A percentile compares a stretch with the other conserved stretches of the same genome.
phyloP scores from a whole-genome alignment of 1,284 basidiomycete genomes.

The Sphagnurus paluster region DNA sequence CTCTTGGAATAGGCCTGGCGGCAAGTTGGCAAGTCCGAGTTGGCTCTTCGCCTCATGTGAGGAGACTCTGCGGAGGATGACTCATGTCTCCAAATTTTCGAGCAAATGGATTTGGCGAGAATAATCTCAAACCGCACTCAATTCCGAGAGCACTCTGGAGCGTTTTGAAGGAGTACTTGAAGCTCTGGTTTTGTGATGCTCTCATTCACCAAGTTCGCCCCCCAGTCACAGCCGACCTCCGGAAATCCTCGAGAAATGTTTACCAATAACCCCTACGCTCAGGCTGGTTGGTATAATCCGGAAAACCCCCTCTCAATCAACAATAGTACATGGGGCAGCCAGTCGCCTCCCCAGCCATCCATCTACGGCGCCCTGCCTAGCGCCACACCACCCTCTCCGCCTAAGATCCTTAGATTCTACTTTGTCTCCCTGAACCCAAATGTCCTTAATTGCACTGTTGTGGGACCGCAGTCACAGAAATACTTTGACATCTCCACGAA shows the following conservation, averaged over 20 bases:
- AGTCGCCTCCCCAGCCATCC: conserved; percentile 15
- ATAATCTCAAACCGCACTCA: too few species aligned
- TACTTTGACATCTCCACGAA: conserved; percentile 14
- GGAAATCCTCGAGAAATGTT: conserved; percentile 18
- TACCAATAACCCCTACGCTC: conserved; percentile 30
- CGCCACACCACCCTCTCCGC: conserved; percentile 8
- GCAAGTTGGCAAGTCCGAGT: conserved; percentile 1
- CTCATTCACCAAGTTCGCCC: not conserved
- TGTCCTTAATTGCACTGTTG: conserved; percentile 28
- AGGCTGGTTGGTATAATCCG: conserved; percentile 30
- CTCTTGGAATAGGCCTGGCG: not conserved
- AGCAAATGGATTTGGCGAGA: too few species aligned
- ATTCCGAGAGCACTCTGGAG: not conserved
- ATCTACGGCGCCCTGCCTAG: conserved; percentile 17
- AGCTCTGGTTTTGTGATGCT: not conserved
- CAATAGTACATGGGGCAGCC: conserved; percentile 17
- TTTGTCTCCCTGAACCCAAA: conserved; percentile 27
- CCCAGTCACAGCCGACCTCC: not conserved
- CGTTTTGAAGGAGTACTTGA: not conserved
- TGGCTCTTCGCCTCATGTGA: conserved; percentile 5
- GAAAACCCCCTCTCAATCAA: conserved; percentile 20
- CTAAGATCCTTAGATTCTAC: conserved; percentile 26
- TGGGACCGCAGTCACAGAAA: conserved; percentile 22
- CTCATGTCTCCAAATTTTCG: not conserved
- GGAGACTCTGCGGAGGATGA: not conserved